phyloP scores from a whole-genome alignment of 345 rosid species.

The Bretschneidera sinensis region DNA sequence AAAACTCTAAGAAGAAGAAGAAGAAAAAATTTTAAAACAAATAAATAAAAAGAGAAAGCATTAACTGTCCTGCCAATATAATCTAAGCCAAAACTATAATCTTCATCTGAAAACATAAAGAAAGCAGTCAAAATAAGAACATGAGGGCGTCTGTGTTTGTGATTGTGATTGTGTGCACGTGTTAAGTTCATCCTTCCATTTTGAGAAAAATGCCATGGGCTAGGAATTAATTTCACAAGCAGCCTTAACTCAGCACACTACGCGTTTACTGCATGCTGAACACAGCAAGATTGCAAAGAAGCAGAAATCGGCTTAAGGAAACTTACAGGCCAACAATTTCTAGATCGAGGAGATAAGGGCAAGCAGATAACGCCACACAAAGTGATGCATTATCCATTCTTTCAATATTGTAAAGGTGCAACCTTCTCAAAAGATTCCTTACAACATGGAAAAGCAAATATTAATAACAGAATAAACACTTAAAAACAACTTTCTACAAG shows the following conservation, averaged over 20 bases:
- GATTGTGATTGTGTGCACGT: not conserved
- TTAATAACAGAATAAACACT: slow-evolving; percentile 6
- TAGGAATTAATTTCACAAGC: not conserved
- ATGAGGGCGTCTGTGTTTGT: not conserved
- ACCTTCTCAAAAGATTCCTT: slow-evolving; percentile 65
- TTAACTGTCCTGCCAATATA: not conserved
- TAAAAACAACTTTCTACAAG: not conserved
- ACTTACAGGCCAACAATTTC: slow-evolving; percentile 91
- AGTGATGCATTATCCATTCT: slow-evolving; percentile 55
- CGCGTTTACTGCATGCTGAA: not conserved
- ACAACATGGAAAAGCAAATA: slow-evolving; percentile 16
- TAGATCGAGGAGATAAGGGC: slow-evolving; percentile 69
- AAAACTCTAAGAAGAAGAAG: not conserved
- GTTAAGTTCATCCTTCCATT: too few relatives aligned
- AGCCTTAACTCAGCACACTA: not conserved
- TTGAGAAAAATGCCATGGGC: not conserved
- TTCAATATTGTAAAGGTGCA: slow-evolving; percentile 71
- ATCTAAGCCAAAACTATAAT: not conserved
- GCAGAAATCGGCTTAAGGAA: slow-evolving; percentile 13
- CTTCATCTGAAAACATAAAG: not conserved
- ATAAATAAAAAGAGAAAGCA: slow-evolving; percentile 1
- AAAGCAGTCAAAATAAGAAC: too few relatives aligned
- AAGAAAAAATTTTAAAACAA: not conserved
- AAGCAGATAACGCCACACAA: slow-evolving; percentile 55
- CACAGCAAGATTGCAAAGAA: too few relatives aligned